Conservation (phyloP, 1,284 basidiomycete genomes). For the Cerrena zonata region DNA sequence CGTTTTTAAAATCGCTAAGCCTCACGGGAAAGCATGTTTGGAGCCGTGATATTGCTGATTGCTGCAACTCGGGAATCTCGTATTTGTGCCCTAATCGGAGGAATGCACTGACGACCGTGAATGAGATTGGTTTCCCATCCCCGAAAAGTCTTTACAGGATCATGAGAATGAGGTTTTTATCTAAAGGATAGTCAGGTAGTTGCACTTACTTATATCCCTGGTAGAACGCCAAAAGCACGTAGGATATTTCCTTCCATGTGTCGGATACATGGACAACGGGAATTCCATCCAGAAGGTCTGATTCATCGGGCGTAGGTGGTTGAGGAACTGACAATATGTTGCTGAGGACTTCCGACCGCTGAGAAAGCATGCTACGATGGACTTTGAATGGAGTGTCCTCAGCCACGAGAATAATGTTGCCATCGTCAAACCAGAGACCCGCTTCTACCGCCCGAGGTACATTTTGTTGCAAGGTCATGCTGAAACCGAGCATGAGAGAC, state of each 20-base stretch:
- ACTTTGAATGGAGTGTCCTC: slow-evolving; percentile 5
- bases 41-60: slow-evolving; percentile 9
- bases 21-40: slow-evolving; percentile 3
- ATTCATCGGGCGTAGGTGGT: background rate
- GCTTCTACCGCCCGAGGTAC: background rate
- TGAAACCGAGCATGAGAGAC: too few relatives aligned
- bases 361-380: slow-evolving; percentile 1
- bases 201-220: background rate
- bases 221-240: background rate
- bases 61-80: slow-evolving; percentile 8
- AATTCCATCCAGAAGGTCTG: background rate
- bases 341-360: slow-evolving; percentile 3
- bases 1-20: too few relatives aligned
- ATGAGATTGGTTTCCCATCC: background rate
- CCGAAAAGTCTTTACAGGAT: background rate
- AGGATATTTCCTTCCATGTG: background rate
- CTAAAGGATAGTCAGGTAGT: background rate
- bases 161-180: background rate
- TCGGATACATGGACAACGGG: background rate
- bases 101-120: slow-evolving; percentile 5
- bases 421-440: slow-evolving; percentile 12
- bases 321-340: slow-evolving; percentile 1
- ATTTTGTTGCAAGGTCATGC: too few relatives aligned
- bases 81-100: too few relatives aligned
- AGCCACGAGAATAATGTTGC: slow-evolving; percentile 7